Evolutionary conservation across 1,284 basidiomycete species (phyloP), one percentile per base, ranked within the genome.

Genomic region (Erythrobasidium hasegawianum): DNA sequence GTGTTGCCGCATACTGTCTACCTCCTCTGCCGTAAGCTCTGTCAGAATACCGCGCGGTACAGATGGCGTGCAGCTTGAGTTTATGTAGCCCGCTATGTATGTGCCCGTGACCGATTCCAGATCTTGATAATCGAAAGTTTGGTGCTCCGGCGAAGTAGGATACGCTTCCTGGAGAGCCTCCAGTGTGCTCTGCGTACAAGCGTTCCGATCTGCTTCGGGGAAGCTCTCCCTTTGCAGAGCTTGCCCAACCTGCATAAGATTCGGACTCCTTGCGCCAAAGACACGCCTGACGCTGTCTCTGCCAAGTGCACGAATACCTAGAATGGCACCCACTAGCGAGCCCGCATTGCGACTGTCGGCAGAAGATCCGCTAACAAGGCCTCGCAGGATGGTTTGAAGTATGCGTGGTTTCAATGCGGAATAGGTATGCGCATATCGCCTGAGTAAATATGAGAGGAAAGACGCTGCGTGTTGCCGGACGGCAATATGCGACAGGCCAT

Each of bases 351-450:
- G 57, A 8, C 18, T 27, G 27, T 58, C 56, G 18, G 52, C 57
- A 24, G 57, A 27, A 27, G 45, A 60, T 10, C 57, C 57, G 16
- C 49, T 58, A 1, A 64, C 65, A 5, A 69, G 45, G 11, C 57
- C 92, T 11, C 93, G 83, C 5, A 94, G 82, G 5, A 98, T 83
- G 0, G 95, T 97, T 74, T 95, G 93, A 79, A 94, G 88, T 55
- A 97, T 87, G 9, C 95, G 87, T 33, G 89, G 87, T 7, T 87
- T 86, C 16, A 94, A 83, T 0, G 88, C 88, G 0, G 90, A 89
- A 75, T 94, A 95, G 1, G 77, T 76, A 16, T 75, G 69, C 0
- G 78, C 77, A 69, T 81, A 82, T 4, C 77, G 75, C 83, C 88
- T 50, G 84, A 90, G n/a, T 83, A 90, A 72, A 85, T 86, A 74